A percentile compares a stretch with the other conserved stretches of the same genome.
phyloP scores from a whole-genome alignment of 2,329 filamentous ascomycete genomes.

The Cytospora chrysosperma region DNA sequence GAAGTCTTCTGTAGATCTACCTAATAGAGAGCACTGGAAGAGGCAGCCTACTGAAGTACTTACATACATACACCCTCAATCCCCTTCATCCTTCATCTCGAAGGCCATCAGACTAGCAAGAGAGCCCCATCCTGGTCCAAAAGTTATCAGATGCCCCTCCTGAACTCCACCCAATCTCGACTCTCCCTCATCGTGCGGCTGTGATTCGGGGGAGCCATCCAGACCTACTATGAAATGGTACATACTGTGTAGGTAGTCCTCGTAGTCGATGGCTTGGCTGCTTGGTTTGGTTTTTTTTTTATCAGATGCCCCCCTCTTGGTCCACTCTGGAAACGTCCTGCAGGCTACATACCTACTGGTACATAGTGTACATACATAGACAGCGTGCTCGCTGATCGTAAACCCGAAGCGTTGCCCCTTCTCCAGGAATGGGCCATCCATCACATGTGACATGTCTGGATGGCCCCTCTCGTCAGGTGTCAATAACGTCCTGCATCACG shows the following conservation, averaged over 20 bases:
- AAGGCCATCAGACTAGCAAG: neutral
- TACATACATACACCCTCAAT: too few relatives aligned
- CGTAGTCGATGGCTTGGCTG: too few relatives aligned
- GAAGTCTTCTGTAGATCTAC: neutral
- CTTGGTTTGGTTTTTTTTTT: too few relatives aligned
- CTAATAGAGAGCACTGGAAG: too few relatives aligned
- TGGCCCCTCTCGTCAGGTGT: neutral
- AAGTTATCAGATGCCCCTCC: slow-evolving; percentile 25
- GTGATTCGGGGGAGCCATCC: neutral
- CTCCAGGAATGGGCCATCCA: neutral
- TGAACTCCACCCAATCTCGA: slow-evolving; percentile 6
- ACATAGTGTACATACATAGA: too few relatives aligned
- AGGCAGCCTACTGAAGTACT: too few relatives aligned
- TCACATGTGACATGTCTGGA: neutral
- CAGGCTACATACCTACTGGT: neutral
- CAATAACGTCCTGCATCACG: neutral
- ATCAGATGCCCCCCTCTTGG: slow-evolving; percentile 25
- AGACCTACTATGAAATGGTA: neutral
- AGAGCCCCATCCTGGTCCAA: slow-evolving; percentile 20
- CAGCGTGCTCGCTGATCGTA: neutral
- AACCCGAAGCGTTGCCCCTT: neutral
- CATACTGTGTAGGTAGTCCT: too few relatives aligned
- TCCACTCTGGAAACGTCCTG: slow-evolving; percentile 4
- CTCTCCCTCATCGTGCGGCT: neutral
- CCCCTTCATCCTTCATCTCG: neutral